Conservation (phyloP, 2,329 filamentous ascomycete genomes). For the Aspergillus sp. region DNA sequence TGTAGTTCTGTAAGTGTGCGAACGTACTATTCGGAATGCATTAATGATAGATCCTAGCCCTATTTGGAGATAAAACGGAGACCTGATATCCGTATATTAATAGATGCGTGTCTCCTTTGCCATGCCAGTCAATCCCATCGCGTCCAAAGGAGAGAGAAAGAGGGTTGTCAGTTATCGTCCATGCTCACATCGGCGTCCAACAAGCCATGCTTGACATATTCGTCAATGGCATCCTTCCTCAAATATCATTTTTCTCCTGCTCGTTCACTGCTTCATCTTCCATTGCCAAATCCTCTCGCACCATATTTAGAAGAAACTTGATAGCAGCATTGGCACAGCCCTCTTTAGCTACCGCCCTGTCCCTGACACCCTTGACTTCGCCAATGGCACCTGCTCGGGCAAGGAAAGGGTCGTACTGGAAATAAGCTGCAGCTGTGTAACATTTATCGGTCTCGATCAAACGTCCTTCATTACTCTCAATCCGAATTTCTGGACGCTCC, state of each 20-base stretch:
- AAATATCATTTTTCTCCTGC: conserved; percentile 1
- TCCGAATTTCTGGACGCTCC: conserved; percentile 13
- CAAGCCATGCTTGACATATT: background rate
- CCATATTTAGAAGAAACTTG: conserved; percentile 22
- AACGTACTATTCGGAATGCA: too few species aligned
- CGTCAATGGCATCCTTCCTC: background rate
- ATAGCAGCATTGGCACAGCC: conserved; percentile 21
- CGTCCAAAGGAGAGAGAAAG: too few species aligned
- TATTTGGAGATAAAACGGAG: too few species aligned
- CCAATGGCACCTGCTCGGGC: conserved; percentile 24
- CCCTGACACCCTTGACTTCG: conserved; percentile 6
- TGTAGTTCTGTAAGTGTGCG: too few species aligned
- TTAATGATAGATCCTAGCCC: too few species aligned
- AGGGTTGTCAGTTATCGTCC: too few species aligned
- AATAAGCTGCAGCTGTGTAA: conserved; percentile 16
- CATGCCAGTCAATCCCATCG: too few species aligned
- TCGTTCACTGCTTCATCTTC: conserved; percentile 4
- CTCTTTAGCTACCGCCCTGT: conserved; percentile 9
- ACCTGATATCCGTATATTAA: too few species aligned
- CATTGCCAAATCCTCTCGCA: conserved; percentile 19
- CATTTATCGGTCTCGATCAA: conserved; percentile 8
- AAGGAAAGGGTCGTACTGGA: conserved; percentile 22
- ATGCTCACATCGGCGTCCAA: background rate
- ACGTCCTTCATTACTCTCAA: conserved; percentile 6
- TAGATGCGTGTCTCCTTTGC: too few species aligned